Evolutionary conservation across 495 filamentous ascomycete genomes (phyloP).

Genomic region (Trichoderma erinaceum): DNA sequence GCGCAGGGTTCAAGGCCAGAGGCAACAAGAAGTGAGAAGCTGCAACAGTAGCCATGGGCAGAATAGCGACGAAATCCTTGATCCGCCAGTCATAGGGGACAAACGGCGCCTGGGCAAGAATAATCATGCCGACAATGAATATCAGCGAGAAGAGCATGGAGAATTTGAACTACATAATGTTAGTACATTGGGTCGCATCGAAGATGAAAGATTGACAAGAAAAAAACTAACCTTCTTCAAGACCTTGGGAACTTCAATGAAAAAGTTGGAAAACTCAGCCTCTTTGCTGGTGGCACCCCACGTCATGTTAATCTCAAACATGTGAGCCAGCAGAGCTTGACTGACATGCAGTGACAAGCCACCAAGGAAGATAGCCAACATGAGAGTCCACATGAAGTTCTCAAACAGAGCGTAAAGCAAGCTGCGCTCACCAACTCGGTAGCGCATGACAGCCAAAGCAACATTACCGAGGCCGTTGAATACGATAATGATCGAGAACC

Average conservation of each 20-base stretch:
- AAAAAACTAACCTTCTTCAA: conserved; percentile 46
- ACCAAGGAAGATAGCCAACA: conserved; percentile 64
- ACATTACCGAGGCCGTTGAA: conserved; percentile 65
- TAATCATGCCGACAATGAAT: conserved; percentile 59
- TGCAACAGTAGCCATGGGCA: conserved; percentile 69
- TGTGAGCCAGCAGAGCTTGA: conserved; percentile 61
- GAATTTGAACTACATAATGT: conserved; percentile 56
- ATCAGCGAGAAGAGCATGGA: conserved; percentile 59
- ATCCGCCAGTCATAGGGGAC: conserved; percentile 64
- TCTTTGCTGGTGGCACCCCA: conserved; percentile 70
- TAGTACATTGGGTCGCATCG: neutral
- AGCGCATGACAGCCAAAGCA: conserved; percentile 59
- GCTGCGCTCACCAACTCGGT: conserved; percentile 55
- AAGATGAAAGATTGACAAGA: neutral
- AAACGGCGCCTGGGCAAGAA: conserved; percentile 58
- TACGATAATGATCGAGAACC: conserved; percentile 66
- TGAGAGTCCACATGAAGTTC: conserved; percentile 67
- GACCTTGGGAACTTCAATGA: conserved; percentile 72
- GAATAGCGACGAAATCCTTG: conserved; percentile 71
- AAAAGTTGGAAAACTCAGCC: conserved; percentile 70
- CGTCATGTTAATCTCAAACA: conserved; percentile 68
- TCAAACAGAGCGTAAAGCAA: conserved; percentile 53
- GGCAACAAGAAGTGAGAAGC: conserved; percentile 64
- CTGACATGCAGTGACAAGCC: conserved; percentile 64
- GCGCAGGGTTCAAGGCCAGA: conserved; percentile 66